A percentile compares a stretch with the other conserved stretches of the same genome.
Conservation (phyloP, 768 basidiomycete species). For the Auricularia auricula-judae region DNA sequence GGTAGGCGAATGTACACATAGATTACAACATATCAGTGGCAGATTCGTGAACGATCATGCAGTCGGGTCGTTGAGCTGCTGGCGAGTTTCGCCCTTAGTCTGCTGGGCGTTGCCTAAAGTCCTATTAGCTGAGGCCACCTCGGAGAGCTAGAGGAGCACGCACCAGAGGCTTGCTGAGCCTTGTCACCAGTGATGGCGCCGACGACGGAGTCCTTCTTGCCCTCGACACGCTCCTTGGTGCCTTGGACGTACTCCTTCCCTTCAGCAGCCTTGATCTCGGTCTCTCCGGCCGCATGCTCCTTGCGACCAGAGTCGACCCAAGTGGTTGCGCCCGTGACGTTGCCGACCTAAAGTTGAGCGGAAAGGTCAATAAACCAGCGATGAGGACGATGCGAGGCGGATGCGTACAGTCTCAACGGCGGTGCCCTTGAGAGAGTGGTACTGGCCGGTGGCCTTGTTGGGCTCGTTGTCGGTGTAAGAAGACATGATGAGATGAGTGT, state of each 20-base stretch:
- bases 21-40: not conserved
- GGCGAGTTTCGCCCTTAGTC: not conserved
- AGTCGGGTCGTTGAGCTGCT: not conserved
- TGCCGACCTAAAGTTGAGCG: slow-evolving; percentile 20
- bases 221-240: slow-evolving; percentile 29
- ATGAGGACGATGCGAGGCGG: not conserved
- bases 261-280: slow-evolving; percentile 34
- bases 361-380: not conserved
- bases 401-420: slow-evolving; percentile 18
- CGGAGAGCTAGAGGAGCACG: slow-evolving; percentile 1
- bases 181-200: slow-evolving; percentile 47
- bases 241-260: slow-evolving; percentile 42
- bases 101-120: not conserved
- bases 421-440: slow-evolving; percentile 29
- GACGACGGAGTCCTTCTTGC: slow-evolving; percentile 43
- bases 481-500: not conserved
- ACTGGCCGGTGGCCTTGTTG: slow-evolving; percentile 24
- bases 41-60: not conserved
- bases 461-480: not conserved
- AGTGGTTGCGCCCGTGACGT: slow-evolving; percentile 28
- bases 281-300: slow-evolving; percentile 39
- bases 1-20: not conserved
- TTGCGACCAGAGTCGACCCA: slow-evolving; percentile 38
- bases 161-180: slow-evolving; percentile 37
- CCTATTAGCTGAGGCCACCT: too few relatives aligned